Base-by-base conservation (phyloP, 2,329 filamentous ascomycete species). In the Aureobasidium sp. region DNA sequence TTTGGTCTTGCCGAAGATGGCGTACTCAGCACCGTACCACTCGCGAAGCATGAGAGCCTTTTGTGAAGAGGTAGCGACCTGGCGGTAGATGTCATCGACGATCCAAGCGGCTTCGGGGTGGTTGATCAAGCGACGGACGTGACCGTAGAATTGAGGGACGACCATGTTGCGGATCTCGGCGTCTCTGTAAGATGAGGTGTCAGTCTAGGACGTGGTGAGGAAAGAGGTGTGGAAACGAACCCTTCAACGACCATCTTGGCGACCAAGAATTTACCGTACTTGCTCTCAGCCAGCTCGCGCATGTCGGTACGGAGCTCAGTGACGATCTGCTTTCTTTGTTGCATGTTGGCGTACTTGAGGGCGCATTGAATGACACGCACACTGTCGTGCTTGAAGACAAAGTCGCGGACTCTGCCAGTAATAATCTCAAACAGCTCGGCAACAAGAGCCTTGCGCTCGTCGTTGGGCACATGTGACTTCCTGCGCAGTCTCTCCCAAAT, bases 21-120 rank as follows among this genome's bases (percentile, higher is more conserved):
- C 85, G 71, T 96, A 99, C 71, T 97, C 94, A 0, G 93, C 83
- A 1, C 94, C 94, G 73, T 97, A 99, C 91, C 94, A 99, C 75
- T 99, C 94, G 59, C 92, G 83, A 63, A 99, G 81, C 63, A 99
- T 81, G 51, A 84, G 84, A 37, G 88, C 87, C 77, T 93, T 96
- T 73, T 99, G 94, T 68, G 90, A 82, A 70, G 87, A 86, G 27
- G 89, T 94, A 10, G 93, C 92, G 62, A 93, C 87, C 51, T 88
- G 88, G 64, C 94, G 86, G 78, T 97, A 99, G 67, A 97, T 89
- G 74, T 99, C 94, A 74, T 99, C 95, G 45, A 99, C 79, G 68
- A 99, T 97, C 92, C 94, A 99, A 44, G 91, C 92, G 36, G 90
- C 94, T 76, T 99, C 95, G 1, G 93, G 85, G 75, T 99, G 94